Conservation (phyloP, 805 yeast species). For the Candida maesae region DNA sequence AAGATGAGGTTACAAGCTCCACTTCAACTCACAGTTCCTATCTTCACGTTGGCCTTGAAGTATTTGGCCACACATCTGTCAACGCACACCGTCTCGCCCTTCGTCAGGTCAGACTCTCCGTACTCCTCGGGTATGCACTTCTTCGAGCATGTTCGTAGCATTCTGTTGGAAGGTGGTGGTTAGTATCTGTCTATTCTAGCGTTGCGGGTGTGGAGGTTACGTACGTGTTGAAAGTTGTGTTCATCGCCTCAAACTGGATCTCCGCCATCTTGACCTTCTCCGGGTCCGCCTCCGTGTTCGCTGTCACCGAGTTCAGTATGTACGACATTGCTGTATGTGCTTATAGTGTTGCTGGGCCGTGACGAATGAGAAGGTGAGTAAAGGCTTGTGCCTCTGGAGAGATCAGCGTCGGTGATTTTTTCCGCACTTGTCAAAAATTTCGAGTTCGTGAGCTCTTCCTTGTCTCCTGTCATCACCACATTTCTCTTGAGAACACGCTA, state of each 20-base stretch:
- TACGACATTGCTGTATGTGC: conserved; percentile 48
- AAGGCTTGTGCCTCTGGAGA: too few species aligned
- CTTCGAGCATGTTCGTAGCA: conserved; percentile 57
- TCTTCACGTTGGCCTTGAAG: conserved; percentile 61
- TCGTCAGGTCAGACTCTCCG: conserved; percentile 78
- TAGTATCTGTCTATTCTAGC: too few species aligned
- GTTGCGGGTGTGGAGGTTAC: conserved; percentile 10
- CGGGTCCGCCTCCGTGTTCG: conserved; percentile 51
- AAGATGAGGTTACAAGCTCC: too few species aligned
- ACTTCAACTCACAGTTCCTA: conserved; percentile 44
- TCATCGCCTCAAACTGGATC: conserved; percentile 65
- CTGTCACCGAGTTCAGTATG: conserved; percentile 44
- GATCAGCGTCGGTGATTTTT: not conserved
- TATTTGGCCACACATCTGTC: conserved; percentile 87
- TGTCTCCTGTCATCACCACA: not conserved
- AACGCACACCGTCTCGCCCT: conserved; percentile 79
- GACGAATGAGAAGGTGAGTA: conserved; percentile 1
- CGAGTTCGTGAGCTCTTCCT: not conserved
- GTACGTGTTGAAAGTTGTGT: conserved; percentile 45
- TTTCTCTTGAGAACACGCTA: too few species aligned
- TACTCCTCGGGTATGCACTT: conserved; percentile 88
- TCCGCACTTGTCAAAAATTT: not conserved
- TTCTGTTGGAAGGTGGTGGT: conserved; percentile 24
- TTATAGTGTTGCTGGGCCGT: not conserved
- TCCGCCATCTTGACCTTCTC: conserved; percentile 60